Evolutionary conservation across 306 rosid genomes (phyloP), one percentile per base, ranked within the genome.

Genomic region (Glycine tomentella): DNA sequence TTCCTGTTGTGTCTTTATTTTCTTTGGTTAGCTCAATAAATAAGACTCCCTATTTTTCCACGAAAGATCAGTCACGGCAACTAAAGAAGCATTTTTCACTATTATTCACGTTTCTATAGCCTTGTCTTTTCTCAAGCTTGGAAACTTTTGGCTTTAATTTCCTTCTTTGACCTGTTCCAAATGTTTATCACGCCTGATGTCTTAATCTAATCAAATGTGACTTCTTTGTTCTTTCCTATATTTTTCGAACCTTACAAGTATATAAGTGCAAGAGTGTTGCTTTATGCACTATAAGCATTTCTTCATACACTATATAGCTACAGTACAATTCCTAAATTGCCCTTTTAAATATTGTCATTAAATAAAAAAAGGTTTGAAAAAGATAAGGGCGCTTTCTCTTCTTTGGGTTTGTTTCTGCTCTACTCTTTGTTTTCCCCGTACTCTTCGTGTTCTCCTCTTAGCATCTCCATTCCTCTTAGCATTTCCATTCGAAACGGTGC

Each of bases 121-220:
- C 85, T 3, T 51, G 75, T 74, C 84, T 72, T 55, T 70, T 70
- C 44, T 48, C 45, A 5, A 66, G 46, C 81, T 74, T 81, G 10
- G 71, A 5, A 38, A 81, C 0, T 64, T 38, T 63, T 55, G 71
- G 71, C 58, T 11, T 42, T 7, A 42, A 42, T 81, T 48, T 56
- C 33, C 84, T 52, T 67, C 55, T 81, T 67, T 81, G 84, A 81
- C 84, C 75, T 74, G 75, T 9, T 63, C 17, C 51, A 67, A 1
- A 1, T 34, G 52, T 9, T 4, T 48, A 2, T 45, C 40, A 25
- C 6, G 17, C 7, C 12, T 7, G 25, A 25, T 17, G 3, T 8
- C 33, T 15, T 15, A 15, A 15, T 53, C 20, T 53, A 25, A 25
- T 25, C 61, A 55, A 6, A 65, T 46, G 12, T 15, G 12, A 33